A percentile compares a stretch with the other conserved stretches of the same genome.
phyloP scores from a whole-genome alignment of 208 protist genomes.

The Acanthamoeba sp. region DNA sequence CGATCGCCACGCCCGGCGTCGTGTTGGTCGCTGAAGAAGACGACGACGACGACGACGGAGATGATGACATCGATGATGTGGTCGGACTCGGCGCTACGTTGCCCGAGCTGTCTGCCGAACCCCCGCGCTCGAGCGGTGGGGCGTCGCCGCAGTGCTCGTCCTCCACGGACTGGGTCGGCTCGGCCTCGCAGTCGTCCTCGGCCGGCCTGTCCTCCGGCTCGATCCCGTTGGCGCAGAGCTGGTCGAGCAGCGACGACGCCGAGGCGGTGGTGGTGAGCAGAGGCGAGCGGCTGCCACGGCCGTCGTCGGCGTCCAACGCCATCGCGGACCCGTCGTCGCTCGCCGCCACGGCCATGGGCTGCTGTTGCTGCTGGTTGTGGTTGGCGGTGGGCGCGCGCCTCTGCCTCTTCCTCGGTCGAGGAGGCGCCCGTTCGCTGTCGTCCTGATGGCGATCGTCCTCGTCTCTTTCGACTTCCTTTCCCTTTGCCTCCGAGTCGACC shows the following conservation, averaged over 20 bases:
- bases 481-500: no score
- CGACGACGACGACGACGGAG: not conserved
- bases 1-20: not conserved
- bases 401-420: no score
- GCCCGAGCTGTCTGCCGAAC: not conserved
- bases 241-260: not conserved
- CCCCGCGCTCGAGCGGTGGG: not conserved
- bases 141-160: not conserved
- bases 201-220: not conserved
- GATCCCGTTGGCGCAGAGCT: not conserved
- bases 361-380: no score
- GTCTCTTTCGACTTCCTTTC: no score
- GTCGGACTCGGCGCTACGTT: not conserved
- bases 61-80: not conserved
- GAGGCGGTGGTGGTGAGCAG: not conserved
- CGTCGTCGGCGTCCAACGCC: no score
- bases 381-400: no score
- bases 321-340: no score
- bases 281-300: no score
- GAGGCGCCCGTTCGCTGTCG: no score
- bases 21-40: not conserved
- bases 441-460: no score
- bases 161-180: constrained; percentile 4
- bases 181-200: constrained; percentile 1
- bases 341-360: no score